Evolutionary conservation across 768 basidiomycete species (phyloP).

Genomic region (Rubroboletus pulcherrimus): DNA sequence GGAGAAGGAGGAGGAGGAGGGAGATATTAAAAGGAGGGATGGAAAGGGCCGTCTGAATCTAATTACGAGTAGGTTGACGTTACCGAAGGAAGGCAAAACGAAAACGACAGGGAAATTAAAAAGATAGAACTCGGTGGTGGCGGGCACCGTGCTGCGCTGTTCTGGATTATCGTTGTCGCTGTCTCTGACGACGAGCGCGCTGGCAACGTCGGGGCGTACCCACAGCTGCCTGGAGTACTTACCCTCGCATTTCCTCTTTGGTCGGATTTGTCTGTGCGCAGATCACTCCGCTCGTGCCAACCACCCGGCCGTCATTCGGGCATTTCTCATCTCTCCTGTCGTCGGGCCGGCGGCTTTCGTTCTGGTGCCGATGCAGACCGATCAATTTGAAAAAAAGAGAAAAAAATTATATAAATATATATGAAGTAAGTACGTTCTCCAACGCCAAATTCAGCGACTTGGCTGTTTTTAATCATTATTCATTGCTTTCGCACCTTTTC

Average conservation of each 20-base stretch:
- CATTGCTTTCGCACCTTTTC: neutral
- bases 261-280: constrained; percentile 20
- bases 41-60: constrained; percentile 30
- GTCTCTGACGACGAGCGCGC: constrained; percentile 13
- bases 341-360: constrained; percentile 34
- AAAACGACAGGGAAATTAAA: constrained; percentile 16
- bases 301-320: constrained; percentile 26
- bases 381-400: constrained; percentile 7
- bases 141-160: neutral
- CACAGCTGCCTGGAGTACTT: neutral
- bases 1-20: neutral
- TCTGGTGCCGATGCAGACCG: constrained; percentile 26
- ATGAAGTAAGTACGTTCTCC: neutral
- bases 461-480: neutral
- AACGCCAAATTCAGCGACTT: constrained; percentile 1
- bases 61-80: constrained; percentile 24
- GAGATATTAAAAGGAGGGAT: constrained; percentile 26
- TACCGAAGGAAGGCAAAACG: constrained; percentile 20
- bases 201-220: neutral
- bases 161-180: neutral
- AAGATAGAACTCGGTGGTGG: constrained; percentile 1
- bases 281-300: constrained; percentile 18
- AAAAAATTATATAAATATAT: constrained; percentile 7
- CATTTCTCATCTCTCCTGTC: constrained; percentile 16
- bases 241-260: constrained; percentile 10